Base-by-base conservation (phyloP, 805 yeast species). In the Wickerhamomyces hampshirensis region DNA sequence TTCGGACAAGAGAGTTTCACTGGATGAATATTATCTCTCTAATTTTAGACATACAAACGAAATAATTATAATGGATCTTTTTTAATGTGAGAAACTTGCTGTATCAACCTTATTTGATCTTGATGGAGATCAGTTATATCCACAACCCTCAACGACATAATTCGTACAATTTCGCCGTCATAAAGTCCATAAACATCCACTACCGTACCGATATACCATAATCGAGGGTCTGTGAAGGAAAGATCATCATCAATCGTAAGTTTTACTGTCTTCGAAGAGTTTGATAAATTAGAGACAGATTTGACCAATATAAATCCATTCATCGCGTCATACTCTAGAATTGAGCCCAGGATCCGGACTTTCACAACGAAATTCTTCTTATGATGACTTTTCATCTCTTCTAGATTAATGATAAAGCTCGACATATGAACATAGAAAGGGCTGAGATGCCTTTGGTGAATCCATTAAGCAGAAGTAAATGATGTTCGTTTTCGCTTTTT, bases 1-100 rank as follows among this genome's bases (percentile, higher is more conserved):
- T 76, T 78, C 51, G 60, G 71, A 3, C 42, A 39, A 14, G 45
- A 38, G 30, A 42, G 45, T 15, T 45, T 43, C 23, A 35, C 41
- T 4, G 29, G 30, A 21, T n/a, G 7, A 9, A 5, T 23, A 18
- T 5, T 6, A 18, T 23, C 12, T 27, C 24, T 21, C 10, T 21
- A 21, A 21, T 21, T 21, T 8, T 21, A 21, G 7, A 11, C 11
- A 21, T n/a, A n/a, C n/a, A n/a, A n/a, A n/a, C n/a, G n/a, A n/a
- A n/a, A n/a, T n/a, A 6, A 18, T 34, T 24, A 40, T 7, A 45
- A 16, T 11, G 43, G 48, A 19, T 35, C 33, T 3, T 23, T 26
- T 15, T 41, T 35, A 5, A 43, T 15, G 4, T 33, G 26, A 8
- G 45, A n/a, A 9, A 44, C 19, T 13, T 35, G 28, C 23, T 37